Evolutionary conservation across 306 rosid genomes (phyloP).

Genomic region (Corylus heterophylla): DNA sequence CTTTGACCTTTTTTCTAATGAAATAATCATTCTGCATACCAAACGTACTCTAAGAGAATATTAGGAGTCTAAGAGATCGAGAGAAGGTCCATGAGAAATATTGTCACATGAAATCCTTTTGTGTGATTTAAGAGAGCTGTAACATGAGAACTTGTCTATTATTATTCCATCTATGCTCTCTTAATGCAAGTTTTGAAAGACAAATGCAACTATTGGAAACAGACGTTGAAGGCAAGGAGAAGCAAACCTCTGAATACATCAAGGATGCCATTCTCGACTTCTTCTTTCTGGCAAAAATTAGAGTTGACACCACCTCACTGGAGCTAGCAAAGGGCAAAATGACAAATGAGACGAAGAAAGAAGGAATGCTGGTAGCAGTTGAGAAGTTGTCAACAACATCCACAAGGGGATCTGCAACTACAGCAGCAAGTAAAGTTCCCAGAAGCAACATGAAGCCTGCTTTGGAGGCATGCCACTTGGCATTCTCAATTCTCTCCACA

Average conservation of each 20-base stretch:
- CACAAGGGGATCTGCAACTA: slow-evolving; percentile 87
- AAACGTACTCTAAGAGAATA: too few species aligned
- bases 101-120: too few species aligned
- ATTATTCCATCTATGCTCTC: not conserved
- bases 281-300: slow-evolving; percentile 86
- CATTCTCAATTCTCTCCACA: slow-evolving; percentile 25
- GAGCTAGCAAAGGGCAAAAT: slow-evolving; percentile 86
- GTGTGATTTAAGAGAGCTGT: too few species aligned
- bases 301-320: slow-evolving; percentile 91
- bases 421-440: slow-evolving; percentile 83
- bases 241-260: slow-evolving; percentile 90
- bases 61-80: too few species aligned
- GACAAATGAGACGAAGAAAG: slow-evolving; percentile 92
- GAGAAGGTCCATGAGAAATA: too few species aligned
- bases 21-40: too few species aligned
- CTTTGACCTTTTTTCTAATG: too few species aligned
- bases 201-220: slow-evolving; percentile 17
- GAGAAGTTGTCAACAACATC: slow-evolving; percentile 87
- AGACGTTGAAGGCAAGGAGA: not conserved
- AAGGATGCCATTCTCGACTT: slow-evolving; percentile 77
- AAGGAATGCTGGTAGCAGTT: slow-evolving; percentile 84
- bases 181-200: not conserved
- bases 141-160: not conserved
- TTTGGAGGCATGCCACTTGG: slow-evolving; percentile 41
- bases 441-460: slow-evolving; percentile 60